Base-by-base conservation (phyloP, 2,329 filamentous ascomycete species). In the Colletotrichum camelliae region DNA sequence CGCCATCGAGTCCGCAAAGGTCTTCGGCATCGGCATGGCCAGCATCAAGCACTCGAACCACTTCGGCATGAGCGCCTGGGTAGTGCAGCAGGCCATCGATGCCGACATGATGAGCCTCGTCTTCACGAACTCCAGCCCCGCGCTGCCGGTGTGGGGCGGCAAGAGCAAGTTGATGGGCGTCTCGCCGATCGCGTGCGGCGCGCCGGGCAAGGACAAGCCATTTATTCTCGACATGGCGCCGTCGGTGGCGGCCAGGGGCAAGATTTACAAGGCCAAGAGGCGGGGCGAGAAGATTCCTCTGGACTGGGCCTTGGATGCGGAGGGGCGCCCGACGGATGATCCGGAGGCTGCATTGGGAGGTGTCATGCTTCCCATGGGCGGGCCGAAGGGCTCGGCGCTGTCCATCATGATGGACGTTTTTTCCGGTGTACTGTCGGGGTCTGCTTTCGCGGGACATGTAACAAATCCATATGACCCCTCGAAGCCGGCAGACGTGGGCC, bases 331-430 rank as follows among this genome's bases (percentile, higher is more conserved):
- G n/a, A 95, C 94, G 0, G 91, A 94, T 72, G 94, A 97, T 79
- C 94, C 95, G 0, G 90, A 88, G 1, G 88, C 88, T 24, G 95
- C 95, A 0, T 85, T 97, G 12, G 90, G 91, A 39, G 94, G 94
- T 1, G 94, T 96, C 5, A 96, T 97, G 95, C 85, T 96, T 24
- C 94, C 95, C 0, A 96, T 97, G 93, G 94, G 94, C 4, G 95
- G 95, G 0, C 94, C 95, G 0, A 97, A 97, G 83, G 95, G 95
- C 0, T 94, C 93, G 3, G 95, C 90, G 0, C 83, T 97, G 55
- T 87, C 94, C 1, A 91, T 97, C 71, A 96, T 96, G 94, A 97
- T 97, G 95, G 94, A 97, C 81, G 93, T 97, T 3, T 96, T 97
- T 81, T 96, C 94, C 0, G 95, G 94, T 0, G 93, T 94, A 0